A percentile compares a stretch with the other conserved stretches of the same genome.
phyloP scores from a whole-genome alignment of 805 yeast species.

The Myxozyma kluyveri region DNA sequence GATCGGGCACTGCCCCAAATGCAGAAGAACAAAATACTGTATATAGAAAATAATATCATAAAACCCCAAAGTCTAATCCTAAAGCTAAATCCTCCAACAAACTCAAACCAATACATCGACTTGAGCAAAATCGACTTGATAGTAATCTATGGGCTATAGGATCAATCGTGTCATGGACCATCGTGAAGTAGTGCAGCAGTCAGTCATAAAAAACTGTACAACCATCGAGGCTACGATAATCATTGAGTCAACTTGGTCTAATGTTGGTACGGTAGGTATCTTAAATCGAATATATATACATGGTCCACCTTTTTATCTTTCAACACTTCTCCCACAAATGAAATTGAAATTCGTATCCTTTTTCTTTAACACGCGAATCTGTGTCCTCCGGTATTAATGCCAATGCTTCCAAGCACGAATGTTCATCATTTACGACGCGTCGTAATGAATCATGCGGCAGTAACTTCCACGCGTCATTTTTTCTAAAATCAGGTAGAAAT shows the following conservation, averaged over 20 bases:
- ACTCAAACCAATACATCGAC: too few relatives aligned
- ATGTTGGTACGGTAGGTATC: background rate
- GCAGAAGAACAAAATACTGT: too few relatives aligned
- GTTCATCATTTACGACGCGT: conserved; percentile 23
- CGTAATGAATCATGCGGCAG: conserved; percentile 7
- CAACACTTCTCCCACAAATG: conserved; percentile 51
- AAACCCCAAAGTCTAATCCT: too few relatives aligned
- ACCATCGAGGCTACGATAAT: background rate
- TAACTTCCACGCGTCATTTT: conserved; percentile 23
- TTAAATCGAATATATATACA: background rate
- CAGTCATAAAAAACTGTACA: background rate
- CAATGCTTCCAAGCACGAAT: conserved; percentile 29
- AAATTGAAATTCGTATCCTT: conserved; percentile 55
- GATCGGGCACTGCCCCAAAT: too few relatives aligned
- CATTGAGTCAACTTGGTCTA: background rate
- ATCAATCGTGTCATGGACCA: too few relatives aligned
- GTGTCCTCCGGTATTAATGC: conserved; percentile 11
- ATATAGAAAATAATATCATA: too few relatives aligned
- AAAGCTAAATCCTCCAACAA: too few relatives aligned
- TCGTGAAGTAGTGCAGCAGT: background rate
- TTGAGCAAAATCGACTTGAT: too few relatives aligned
- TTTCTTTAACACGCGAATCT: conserved; percentile 37
- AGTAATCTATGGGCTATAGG: too few relatives aligned
- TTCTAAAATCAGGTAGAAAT: conserved; percentile 46
- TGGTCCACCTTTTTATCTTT: background rate